Conservation (phyloP, 208 protist species). For the Acanthamoeba lenticulata region DNA sequence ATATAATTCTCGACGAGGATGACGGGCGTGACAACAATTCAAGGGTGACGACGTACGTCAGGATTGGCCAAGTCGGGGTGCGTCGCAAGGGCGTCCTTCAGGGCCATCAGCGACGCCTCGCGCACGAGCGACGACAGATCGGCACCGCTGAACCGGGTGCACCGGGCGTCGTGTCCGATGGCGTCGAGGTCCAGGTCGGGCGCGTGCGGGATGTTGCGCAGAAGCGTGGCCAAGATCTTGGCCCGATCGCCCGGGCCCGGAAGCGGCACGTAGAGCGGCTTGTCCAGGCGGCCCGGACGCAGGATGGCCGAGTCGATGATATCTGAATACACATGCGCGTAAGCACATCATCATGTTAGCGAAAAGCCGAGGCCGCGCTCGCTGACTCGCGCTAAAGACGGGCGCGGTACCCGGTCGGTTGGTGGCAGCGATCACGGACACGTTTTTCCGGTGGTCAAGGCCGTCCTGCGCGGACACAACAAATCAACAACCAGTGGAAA, state of each 20-base stretch:
- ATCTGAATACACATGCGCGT: conserved; percentile 81
- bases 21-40: neutral
- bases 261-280: conserved; percentile 96
- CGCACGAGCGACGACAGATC: conserved; percentile 28
- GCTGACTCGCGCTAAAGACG: no score
- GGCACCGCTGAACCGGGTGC: conserved; percentile 49
- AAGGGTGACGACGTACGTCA: conserved; percentile 8
- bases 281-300: conserved; percentile 97
- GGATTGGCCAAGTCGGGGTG: neutral
- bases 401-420: conserved; percentile 95
- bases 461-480: conserved; percentile 89
- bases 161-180: conserved; percentile 80
- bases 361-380: neutral
- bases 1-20: neutral
- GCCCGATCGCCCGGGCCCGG: conserved; percentile 83
- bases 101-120: conserved; percentile 31
- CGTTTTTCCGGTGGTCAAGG: conserved; percentile 93
- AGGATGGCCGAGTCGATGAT: conserved; percentile 99
- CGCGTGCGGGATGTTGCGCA: conserved; percentile 91
- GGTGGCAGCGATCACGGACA: conserved; percentile 98
- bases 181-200: conserved; percentile 87
- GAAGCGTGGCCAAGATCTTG: conserved; percentile 83
- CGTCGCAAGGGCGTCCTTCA: conserved; percentile 8
- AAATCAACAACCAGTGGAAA: neutral
- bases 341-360: neutral